Percentiles rank a stretch among this genome's conserved stretches.
Conservation (phyloP, 169 alveolate genomes). For the Perkinsus chesapeaki region DNA sequence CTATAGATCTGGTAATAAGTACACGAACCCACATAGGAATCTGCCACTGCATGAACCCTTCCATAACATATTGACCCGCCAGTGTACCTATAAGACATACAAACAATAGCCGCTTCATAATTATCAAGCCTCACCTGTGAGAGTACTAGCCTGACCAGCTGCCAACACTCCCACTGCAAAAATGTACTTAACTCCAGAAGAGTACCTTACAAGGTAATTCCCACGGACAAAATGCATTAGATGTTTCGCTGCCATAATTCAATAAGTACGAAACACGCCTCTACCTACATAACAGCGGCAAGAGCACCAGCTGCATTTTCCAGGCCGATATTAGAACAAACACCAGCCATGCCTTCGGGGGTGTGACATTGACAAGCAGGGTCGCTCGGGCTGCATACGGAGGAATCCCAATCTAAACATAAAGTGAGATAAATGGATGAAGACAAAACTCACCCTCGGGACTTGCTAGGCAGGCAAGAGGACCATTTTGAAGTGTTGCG, state of each 20-base stretch:
- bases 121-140: not conserved
- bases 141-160: not conserved
- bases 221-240: too few species aligned
- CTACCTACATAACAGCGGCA: not conserved
- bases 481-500: not conserved
- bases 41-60: not conserved
- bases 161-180: not conserved
- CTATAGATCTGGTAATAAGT: not conserved
- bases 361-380: not conserved
- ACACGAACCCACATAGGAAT: not conserved
- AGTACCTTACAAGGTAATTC: not conserved
- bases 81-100: not conserved
- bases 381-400: not conserved
- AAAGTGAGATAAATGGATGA: not conserved
- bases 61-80: not conserved
- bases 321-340: not conserved
- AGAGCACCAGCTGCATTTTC: not conserved
- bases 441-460: not conserved
- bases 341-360: not conserved
- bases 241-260: too few species aligned
- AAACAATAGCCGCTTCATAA: not conserved
- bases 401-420: not conserved
- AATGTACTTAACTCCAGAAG: not conserved
- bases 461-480: not conserved
- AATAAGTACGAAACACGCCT: not conserved